Conservation (phyloP, 495 filamentous ascomycete species). For the Hypomontagnella submonticulosa region DNA sequence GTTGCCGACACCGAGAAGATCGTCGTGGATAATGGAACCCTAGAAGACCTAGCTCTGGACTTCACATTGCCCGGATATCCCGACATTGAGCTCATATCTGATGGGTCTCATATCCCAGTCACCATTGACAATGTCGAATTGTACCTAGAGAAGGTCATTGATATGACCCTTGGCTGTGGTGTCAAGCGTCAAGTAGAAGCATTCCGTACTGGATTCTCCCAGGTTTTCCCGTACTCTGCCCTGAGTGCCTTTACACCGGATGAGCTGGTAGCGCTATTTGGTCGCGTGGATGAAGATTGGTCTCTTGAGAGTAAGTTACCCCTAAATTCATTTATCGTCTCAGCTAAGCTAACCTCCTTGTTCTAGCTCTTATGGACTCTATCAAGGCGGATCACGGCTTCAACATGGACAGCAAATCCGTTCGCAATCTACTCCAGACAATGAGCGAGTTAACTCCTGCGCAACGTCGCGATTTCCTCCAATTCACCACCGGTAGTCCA, state of each 20-base stretch:
- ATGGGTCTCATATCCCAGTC: slow-evolving; percentile 77
- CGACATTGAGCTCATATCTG: slow-evolving; percentile 81
- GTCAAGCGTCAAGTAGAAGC: slow-evolving; percentile 91
- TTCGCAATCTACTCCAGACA: slow-evolving; percentile 89
- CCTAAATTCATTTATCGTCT: neutral
- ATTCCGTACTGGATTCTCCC: slow-evolving; percentile 91
- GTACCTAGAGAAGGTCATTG: slow-evolving; percentile 91
- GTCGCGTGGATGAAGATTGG: slow-evolving; percentile 96
- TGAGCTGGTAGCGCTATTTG: slow-evolving; percentile 97
- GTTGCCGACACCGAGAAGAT: slow-evolving; percentile 73
- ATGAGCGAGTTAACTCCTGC: slow-evolving; percentile 87
- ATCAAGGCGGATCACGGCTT: slow-evolving; percentile 99
- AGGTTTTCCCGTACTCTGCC: slow-evolving; percentile 95
- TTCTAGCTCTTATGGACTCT: slow-evolving; percentile 89
- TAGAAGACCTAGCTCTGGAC: slow-evolving; percentile 91
- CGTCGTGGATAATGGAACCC: slow-evolving; percentile 72
- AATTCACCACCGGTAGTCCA: slow-evolving; percentile 98
- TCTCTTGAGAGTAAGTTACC: slow-evolving; percentile 85
- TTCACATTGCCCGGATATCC: slow-evolving; percentile 96
- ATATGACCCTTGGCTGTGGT: slow-evolving; percentile 87
- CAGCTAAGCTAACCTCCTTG: slow-evolving; percentile 40
- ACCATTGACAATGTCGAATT: slow-evolving; percentile 89
- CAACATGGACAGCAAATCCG: slow-evolving; percentile 98
- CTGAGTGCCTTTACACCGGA: slow-evolving; percentile 94
- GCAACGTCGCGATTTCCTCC: slow-evolving; percentile 92